Percentiles rank a stretch among this genome's conserved stretches.
Conservation (phyloP, 2,329 filamentous ascomycete species). For the Fusarium poae region DNA sequence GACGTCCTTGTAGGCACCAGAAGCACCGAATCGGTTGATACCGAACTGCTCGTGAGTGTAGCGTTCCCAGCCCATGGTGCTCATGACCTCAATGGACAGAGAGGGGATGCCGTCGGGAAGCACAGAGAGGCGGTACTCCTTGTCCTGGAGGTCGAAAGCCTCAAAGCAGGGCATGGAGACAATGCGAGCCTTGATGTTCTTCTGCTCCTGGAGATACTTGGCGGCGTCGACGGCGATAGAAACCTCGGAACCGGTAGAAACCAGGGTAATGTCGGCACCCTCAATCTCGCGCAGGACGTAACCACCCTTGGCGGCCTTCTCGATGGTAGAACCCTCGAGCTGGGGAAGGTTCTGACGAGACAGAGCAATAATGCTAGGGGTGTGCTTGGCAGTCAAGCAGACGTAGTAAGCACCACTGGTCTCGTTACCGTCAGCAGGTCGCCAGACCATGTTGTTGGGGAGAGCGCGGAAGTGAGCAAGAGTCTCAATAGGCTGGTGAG, state of each 20-base stretch:
- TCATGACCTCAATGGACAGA: constrained; percentile 95
- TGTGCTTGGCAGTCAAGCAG: constrained; percentile 88
- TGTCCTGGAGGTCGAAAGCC: constrained; percentile 92
- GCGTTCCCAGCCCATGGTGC: constrained; percentile 97
- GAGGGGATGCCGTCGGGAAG: constrained; percentile 94
- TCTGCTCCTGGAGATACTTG: constrained; percentile 90
- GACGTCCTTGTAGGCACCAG: constrained; percentile 96
- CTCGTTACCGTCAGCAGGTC: constrained; percentile 98
- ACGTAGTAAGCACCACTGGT: constrained; percentile 97
- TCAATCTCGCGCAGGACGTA: constrained; percentile 90
- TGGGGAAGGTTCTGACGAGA: constrained; percentile 99
- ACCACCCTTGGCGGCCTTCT: constrained; percentile 92
- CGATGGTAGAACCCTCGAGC: constrained; percentile 92
- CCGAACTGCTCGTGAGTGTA: constrained; percentile 99
- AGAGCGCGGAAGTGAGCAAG: constrained; percentile 98
- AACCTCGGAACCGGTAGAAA: constrained; percentile 97
- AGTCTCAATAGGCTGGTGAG: constrained; percentile 99
- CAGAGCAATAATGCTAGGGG: constrained; percentile 92
- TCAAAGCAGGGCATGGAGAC: constrained; percentile 98
- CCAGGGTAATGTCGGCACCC: constrained; percentile 86
- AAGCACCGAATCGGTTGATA: constrained; percentile 98
- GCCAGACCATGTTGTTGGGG: constrained; percentile 99
- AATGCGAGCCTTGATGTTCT: constrained; percentile 88
- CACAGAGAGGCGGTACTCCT: constrained; percentile 94
- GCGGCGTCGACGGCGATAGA: constrained; percentile 92